Base-by-base conservation (phyloP, 2,329 filamentous ascomycete species). In the Colletotrichum agaves region DNA sequence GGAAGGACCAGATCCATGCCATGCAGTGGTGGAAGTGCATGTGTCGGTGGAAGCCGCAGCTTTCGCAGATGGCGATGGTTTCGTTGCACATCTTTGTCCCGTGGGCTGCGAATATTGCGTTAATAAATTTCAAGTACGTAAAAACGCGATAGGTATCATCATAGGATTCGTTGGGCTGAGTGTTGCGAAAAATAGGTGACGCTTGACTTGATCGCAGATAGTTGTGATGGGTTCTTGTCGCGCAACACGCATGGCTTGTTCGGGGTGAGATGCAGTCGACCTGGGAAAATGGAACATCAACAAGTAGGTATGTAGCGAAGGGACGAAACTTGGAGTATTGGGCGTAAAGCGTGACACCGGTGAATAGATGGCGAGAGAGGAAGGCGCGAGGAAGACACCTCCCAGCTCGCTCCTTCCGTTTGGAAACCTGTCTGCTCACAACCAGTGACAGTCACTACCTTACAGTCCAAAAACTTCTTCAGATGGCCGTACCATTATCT, bases 51-150 rank as follows among this genome's bases (percentile, higher is more conserved):
- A 68, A 68, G 8, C 66, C 63, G 59, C 71, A 72, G 41, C 35
- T 55, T 23, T 50, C 46, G 56, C 71, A 72, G 39, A 66, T 44
- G 35, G 71, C 63, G 17, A 68, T 63, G 23, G 44, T 39, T 66
- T 72, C 60, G 37, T 31, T 55, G 47, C 71, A 72, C 71, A 72
- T 72, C 23, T 52, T n/a, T 31, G 47, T 52, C 19, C 15, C 27
- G 23, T 11, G 10, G 3, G 27, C 3, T 35, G 47, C 23, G 13
- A 8, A n/a, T 31, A 4, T 27, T 27, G 27, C 27, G 27, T 7
- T 27, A 2, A 27, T 27, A 7, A 27, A 27, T 2, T 8, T 27
- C 27, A 27, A 7, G 27, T 27, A 27, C 27, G 27, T 27, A 2
- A 27, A 27, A 27, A 7, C 27, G 5, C 27, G 27, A 27, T 27